Base-by-base conservation (phyloP, 2,329 filamentous ascomycete species). In the Aspergillus neoniger region DNA sequence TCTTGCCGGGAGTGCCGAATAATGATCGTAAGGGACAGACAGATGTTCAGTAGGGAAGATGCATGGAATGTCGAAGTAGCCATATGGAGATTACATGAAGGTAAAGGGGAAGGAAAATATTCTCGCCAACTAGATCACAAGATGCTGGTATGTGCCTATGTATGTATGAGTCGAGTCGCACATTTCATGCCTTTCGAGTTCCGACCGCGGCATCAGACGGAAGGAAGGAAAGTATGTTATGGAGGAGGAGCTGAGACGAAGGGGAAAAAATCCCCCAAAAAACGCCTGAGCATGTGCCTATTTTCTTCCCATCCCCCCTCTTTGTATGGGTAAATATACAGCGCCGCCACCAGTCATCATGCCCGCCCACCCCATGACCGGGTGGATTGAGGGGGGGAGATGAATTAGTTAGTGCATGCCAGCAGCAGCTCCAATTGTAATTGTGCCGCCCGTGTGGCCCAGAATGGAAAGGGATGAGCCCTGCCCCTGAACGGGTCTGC, bases 271-370 rank as follows among this genome's bases (percentile, higher is more conserved):
- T 48, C 23, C 19, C 15, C 19, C 15, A n/a, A 41, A 61, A 57
- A 54, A n/a, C 43, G 15, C 47, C 23, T 15, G 47, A 50, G 47
- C 47, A 50, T 50, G 28, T 30, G 47, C 47, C n/a, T 32, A 28
- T 28, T n/a, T n/a, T 36, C 32, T 12, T 12, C 32, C 32, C 32
- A 36, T 49, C 36, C 51, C 62, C 62, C 64, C 64, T 66, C 65
- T 64, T 67, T 64, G 15, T 30, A 15, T 60, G 52, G 61, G 62
- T 59, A 53, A 64, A 60, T 30, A 44, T 44, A 44, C 41, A 44
- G 32, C 36, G 60, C 52, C 55, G 55, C 57, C 62, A 58, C 55
- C 44, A 47, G 10, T 25, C 12, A 19, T 43, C 59, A 53, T 47
- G 49, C 49, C 43, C 39, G 17, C 19, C 52, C 41, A 59, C 6